These are phyloP conservation scores for Solanum lignicaule DNA, from an alignment of 257 asterid genomes.

Conservation along the genomic window DNA sequence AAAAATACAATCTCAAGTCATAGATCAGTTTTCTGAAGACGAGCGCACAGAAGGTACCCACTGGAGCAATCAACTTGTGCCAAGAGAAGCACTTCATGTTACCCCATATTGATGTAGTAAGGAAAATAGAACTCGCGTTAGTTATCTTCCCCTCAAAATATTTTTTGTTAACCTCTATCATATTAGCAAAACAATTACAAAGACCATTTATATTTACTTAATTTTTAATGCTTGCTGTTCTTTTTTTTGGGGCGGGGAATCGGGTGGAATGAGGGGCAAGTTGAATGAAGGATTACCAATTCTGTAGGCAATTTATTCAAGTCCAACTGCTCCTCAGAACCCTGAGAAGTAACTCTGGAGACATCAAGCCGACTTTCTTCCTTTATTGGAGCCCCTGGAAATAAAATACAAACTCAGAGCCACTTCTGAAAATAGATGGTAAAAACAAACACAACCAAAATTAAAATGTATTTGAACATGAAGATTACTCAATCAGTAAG, in stretches of 20 bases:
- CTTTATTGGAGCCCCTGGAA: slow-evolving; percentile 6
- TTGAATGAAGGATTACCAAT: slow-evolving; percentile 5
- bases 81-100: slow-evolving; percentile 6
- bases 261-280: background rate
- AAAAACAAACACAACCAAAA: background rate
- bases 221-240: background rate
- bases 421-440: background rate
- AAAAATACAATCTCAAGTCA: slow-evolving; percentile 1
- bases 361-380: slow-evolving; percentile 17
- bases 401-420: background rate
- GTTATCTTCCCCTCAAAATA: background rate
- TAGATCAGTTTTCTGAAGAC: slow-evolving; percentile 1
- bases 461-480: background rate
- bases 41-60: slow-evolving; percentile 1
- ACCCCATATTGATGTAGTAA: slow-evolving; percentile 1
- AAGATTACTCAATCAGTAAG: background rate
- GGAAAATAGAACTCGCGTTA: background rate
- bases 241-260: background rate
- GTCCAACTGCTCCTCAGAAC: slow-evolving; percentile 12
- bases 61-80: slow-evolving; percentile 3
- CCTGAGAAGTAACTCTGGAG: slow-evolving; percentile 24
- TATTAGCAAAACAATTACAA: background rate
- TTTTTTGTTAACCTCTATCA: background rate
- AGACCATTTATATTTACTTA: background rate
- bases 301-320: slow-evolving; percentile 4